Evolutionary conservation across 1,284 basidiomycete genomes (phyloP).

Genomic region (Mrakiaceae sp.): DNA sequence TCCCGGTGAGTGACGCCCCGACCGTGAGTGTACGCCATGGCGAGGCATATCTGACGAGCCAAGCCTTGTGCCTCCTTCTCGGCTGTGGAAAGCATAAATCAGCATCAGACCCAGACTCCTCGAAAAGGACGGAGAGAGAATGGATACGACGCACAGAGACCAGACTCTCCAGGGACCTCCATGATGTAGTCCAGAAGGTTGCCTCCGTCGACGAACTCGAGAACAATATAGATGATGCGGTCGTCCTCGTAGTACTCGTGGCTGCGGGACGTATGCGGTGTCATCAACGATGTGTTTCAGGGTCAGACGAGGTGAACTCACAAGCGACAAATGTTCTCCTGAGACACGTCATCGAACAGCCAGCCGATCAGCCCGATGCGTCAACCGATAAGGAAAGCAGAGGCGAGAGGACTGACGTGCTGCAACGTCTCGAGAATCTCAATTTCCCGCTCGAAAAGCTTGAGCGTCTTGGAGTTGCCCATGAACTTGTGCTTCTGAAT

Average conservation of each 20-base stretch:
- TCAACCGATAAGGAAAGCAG: neutral
- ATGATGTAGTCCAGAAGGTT: conserved; percentile 77
- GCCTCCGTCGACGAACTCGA: conserved; percentile 62
- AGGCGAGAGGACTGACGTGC: conserved; percentile 40
- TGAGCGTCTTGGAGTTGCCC: conserved; percentile 37
- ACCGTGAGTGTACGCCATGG: conserved; percentile 30
- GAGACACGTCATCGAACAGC: neutral
- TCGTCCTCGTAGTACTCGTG: conserved; percentile 65
- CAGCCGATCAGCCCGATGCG: no score
- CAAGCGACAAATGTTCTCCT: conserved; percentile 66
- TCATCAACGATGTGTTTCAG: no score
- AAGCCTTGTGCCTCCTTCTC: conserved; percentile 30
- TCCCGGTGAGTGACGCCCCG: conserved; percentile 66
- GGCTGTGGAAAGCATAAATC: conserved; percentile 21
- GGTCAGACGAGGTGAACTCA: no score
- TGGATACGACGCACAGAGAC: conserved; percentile 44
- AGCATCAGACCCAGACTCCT: neutral
- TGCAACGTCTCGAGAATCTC: conserved; percentile 59
- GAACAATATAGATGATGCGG: conserved; percentile 46
- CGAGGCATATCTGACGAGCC: conserved; percentile 32
- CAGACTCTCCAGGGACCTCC: conserved; percentile 33
- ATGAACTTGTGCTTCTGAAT: conserved; percentile 35
- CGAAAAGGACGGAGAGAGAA: neutral
- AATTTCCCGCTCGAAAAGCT: conserved; percentile 60
- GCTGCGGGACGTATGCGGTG: no score